Conservation (phyloP, 2,329 filamentous ascomycete species). For the Diaporthe sp. region DNA sequence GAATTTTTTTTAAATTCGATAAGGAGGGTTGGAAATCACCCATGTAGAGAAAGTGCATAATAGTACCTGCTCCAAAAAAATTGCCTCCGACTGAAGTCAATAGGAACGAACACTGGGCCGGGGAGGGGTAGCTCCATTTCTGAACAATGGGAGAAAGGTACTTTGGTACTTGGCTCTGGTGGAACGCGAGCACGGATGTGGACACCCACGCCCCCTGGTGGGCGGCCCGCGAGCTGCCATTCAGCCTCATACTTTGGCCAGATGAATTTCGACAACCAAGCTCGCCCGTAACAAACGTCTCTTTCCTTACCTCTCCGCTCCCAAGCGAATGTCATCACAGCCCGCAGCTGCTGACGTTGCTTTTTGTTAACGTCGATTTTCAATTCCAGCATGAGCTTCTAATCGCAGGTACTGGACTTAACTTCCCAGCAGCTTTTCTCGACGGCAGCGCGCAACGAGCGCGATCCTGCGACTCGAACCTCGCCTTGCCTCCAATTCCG, state of each 20-base stretch:
- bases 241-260: slow-evolving; percentile 33
- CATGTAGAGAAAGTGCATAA: neutral
- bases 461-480: slow-evolving; percentile 11
- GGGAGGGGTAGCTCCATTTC: neutral
- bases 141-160: neutral
- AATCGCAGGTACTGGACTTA: slow-evolving; percentile 22
- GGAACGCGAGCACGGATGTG: neutral
- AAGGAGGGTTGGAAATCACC: neutral
- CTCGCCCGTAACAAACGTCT: neutral
- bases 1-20: neutral
- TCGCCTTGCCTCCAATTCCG: slow-evolving; percentile 1
- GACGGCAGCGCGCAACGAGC: slow-evolving; percentile 9
- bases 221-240: slow-evolving; percentile 15
- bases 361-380: neutral
- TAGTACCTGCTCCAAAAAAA: neutral
- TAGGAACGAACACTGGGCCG: neutral
- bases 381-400: slow-evolving; percentile 30
- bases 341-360: neutral
- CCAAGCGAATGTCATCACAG: slow-evolving; percentile 2
- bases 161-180: slow-evolving; percentile 6
- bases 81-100: neutral
- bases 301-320: neutral
- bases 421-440: neutral
- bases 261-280: slow-evolving; percentile 28
- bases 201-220: slow-evolving; percentile 16